A percentile compares a stretch with the other conserved stretches of the same genome.
Evolutionary conservation across 2,329 filamentous ascomycete genomes (phyloP).

Genomic region (Pseudocercospora pini-densiflorae): DNA sequence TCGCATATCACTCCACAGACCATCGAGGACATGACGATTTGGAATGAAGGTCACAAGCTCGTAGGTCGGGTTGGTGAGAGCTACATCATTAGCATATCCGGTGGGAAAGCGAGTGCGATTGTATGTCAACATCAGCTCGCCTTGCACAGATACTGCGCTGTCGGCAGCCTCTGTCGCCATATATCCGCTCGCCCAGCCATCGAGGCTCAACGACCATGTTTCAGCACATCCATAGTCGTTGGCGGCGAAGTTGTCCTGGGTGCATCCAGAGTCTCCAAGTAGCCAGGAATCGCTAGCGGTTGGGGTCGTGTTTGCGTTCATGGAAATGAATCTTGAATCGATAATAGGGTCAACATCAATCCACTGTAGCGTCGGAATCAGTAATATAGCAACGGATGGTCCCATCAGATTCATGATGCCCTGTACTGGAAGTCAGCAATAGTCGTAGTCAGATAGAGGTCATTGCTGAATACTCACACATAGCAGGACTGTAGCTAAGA

Average conservation of each 20-base stretch:
- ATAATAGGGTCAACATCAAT: constrained; percentile 13
- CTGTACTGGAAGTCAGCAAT: background rate
- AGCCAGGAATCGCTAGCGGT: background rate
- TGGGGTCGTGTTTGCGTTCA: background rate
- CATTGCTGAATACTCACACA: background rate
- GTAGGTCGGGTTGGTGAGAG: background rate
- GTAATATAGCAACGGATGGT: constrained; percentile 31
- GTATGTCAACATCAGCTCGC: constrained; percentile 1
- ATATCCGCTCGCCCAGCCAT: background rate
- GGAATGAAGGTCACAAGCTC: background rate
- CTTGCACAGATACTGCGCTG: background rate
- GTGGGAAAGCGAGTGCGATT: background rate
- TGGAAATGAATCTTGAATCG: background rate
- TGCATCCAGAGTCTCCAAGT: background rate
- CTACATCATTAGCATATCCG: background rate
- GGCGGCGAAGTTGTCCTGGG: background rate
- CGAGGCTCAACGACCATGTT: background rate
- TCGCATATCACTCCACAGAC: background rate
- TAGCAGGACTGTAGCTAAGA: background rate
- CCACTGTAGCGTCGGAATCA: constrained; percentile 36
- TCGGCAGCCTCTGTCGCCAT: background rate
- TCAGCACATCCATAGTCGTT: constrained; percentile 1
- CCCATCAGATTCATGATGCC: background rate
- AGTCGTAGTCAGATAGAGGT: background rate
- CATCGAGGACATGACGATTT: background rate